These are phyloP conservation scores for Stagonosporopsis cucurbitacearum DNA, from an alignment of 2,329 filamentous ascomycete species.

Conservation along the genomic window DNA sequence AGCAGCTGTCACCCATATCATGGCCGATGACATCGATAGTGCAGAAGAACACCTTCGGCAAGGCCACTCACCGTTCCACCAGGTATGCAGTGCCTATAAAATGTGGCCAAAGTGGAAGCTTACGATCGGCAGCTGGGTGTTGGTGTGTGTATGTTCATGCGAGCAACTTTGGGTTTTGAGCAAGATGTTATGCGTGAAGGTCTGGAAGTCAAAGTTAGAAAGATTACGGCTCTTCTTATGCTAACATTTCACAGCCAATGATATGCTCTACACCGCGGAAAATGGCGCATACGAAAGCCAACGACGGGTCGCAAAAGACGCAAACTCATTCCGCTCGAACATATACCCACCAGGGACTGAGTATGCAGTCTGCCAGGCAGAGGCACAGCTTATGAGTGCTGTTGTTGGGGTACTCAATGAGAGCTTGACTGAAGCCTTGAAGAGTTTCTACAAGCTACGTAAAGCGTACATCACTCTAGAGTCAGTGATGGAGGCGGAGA, in stretches of 20 bases:
- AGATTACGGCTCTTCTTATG: background rate
- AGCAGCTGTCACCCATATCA: conserved; percentile 71
- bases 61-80: conserved; percentile 85
- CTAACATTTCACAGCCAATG: conserved; percentile 62
- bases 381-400: conserved; percentile 87
- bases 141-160: conserved; percentile 82
- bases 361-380: conserved; percentile 81
- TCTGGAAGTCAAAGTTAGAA: conserved; percentile 31
- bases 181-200: conserved; percentile 86
- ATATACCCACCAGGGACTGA: conserved; percentile 87
- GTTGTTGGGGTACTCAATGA: conserved; percentile 91
- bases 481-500: conserved; percentile 76
- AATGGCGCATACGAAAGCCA: conserved; percentile 76
- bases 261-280: conserved; percentile 76
- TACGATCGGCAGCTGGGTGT: conserved; percentile 67
- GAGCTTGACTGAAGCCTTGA: conserved; percentile 87
- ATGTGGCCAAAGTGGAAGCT: conserved; percentile 20
- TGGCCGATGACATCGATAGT: conserved; percentile 88
- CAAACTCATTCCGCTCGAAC: conserved; percentile 60
- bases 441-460: conserved; percentile 89
- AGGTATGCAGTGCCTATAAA: conserved; percentile 51
- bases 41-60: conserved; percentile 76
- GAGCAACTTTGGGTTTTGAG: conserved; percentile 87
- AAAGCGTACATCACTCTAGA: conserved; percentile 88
- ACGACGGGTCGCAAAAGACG: conserved; percentile 73